phyloP scores from a whole-genome alignment of 164 flowering plant species.

The Taxillus chinensis region DNA sequence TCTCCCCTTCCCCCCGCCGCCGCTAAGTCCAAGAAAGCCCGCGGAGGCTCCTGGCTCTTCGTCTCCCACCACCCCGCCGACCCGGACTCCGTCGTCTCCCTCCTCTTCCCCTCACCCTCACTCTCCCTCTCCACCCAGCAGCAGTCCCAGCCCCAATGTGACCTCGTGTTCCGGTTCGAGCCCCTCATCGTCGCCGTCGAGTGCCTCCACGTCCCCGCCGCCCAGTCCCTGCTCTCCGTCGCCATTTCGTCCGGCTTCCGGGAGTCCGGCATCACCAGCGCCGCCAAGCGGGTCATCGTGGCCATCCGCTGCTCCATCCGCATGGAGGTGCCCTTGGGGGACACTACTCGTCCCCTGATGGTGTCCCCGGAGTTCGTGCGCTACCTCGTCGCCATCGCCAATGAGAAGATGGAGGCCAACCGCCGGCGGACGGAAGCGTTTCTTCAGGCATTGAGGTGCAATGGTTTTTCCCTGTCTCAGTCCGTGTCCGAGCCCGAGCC shows the following conservation, averaged over 20 bases:
- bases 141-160: not conserved
- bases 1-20: not conserved
- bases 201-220: not conserved
- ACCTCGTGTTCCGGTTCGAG: constrained; percentile 2
- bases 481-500: no score
- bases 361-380: not conserved
- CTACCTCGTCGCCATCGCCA: not conserved
- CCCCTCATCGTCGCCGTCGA: constrained; percentile 4
- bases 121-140: not conserved
- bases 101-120: not conserved
- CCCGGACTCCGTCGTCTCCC: not conserved
- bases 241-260: not conserved
- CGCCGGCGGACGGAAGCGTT: constrained; percentile 63
- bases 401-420: constrained; percentile 26
- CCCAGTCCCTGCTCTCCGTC: not conserved
- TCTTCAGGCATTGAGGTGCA: constrained; percentile 27
- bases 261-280: constrained; percentile 3
- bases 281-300: constrained; percentile 1
- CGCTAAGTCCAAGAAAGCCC: not conserved
- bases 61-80: not conserved
- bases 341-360: not conserved
- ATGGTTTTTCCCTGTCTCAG: constrained; percentile 10
- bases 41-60: constrained; percentile 3
- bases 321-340: constrained; percentile 4
- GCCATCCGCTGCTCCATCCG: constrained; percentile 1